A percentile compares a stretch with the other conserved stretches of the same genome.
Conservation (phyloP, 2,329 filamentous ascomycete species). For the Fusarium citri region DNA sequence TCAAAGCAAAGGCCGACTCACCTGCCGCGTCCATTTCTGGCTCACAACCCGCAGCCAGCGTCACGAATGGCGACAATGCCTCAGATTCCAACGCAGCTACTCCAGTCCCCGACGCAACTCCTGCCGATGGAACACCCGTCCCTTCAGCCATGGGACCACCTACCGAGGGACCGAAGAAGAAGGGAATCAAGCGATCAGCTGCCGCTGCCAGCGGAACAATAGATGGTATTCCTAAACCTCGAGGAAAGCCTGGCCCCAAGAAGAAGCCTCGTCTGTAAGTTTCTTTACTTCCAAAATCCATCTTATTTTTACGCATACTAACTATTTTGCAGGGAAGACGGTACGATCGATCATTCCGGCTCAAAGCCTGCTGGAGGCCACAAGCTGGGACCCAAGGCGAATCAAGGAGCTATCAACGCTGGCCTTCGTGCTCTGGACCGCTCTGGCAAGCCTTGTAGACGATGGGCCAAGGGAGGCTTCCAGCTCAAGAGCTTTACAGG, state of each 20-base stretch:
- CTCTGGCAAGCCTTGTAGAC: slow-evolving; percentile 89
- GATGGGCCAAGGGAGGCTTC: slow-evolving; percentile 87
- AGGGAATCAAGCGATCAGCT: slow-evolving; percentile 77
- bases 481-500: slow-evolving; percentile 93
- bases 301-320: slow-evolving; percentile 39
- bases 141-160: slow-evolving; percentile 70
- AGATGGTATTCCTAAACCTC: slow-evolving; percentile 74
- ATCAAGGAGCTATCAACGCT: slow-evolving; percentile 97
- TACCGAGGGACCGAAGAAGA: slow-evolving; percentile 75
- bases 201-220: slow-evolving; percentile 69
- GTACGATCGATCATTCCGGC: slow-evolving; percentile 68
- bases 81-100: slow-evolving; percentile 71
- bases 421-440: slow-evolving; percentile 93
- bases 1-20: slow-evolving; percentile 57
- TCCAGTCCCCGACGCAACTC: slow-evolving; percentile 65
- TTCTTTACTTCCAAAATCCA: slow-evolving; percentile 45
- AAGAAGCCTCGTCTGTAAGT: slow-evolving; percentile 95
- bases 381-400: slow-evolving; percentile 95
- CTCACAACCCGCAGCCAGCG: slow-evolving; percentile 47
- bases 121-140: slow-evolving; percentile 62
- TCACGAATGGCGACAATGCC: slow-evolving; percentile 65
- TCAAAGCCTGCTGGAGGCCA: slow-evolving; percentile 68
- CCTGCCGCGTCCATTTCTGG: slow-evolving; percentile 55
- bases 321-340: slow-evolving; percentile 66
- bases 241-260: slow-evolving; percentile 93